Evolutionary conservation across 768 basidiomycete species (phyloP).

Genomic region (Neoboletus brunneissimus): DNA sequence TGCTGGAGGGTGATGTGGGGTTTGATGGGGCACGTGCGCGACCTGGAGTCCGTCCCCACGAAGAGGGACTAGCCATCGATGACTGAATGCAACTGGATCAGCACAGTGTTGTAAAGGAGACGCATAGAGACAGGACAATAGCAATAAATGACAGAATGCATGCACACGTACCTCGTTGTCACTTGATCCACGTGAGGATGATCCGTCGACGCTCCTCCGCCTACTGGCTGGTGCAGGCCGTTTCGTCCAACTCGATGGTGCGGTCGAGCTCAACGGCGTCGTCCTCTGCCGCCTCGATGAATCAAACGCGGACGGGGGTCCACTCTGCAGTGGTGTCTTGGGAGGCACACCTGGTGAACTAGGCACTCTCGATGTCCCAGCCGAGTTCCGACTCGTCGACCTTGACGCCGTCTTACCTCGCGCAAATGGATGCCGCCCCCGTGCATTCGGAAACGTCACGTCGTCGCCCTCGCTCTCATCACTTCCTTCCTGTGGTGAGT

Average conservation of each 20-base stretch:
- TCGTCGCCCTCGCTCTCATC: conserved; percentile 36
- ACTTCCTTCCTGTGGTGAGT: conserved; percentile 34
- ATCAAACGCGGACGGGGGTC: conserved; percentile 61
- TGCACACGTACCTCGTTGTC: conserved; percentile 65
- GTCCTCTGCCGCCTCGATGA: conserved; percentile 66
- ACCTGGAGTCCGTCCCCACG: conserved; percentile 44
- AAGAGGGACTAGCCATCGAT: conserved; percentile 36
- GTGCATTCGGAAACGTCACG: conserved; percentile 33
- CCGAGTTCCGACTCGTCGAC: conserved; percentile 58
- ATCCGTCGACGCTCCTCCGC: conserved; percentile 69
- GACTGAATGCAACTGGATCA: conserved; percentile 30
- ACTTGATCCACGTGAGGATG: conserved; percentile 45
- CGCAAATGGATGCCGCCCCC: conserved; percentile 37
- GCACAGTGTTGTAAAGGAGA: conserved; percentile 1
- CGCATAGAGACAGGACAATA: not conserved
- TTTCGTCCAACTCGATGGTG: conserved; percentile 77
- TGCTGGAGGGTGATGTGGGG: conserved; percentile 44
- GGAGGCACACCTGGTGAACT: conserved; percentile 63
- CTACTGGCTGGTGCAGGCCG: conserved; percentile 65
- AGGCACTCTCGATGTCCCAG: conserved; percentile 38
- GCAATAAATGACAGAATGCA: not conserved
- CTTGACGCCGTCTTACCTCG: conserved; percentile 39
- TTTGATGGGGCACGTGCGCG: conserved; percentile 71
- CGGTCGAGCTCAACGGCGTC: conserved; percentile 53
- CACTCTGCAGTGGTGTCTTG: conserved; percentile 41